These are phyloP conservation scores for Pseudocercospora fijiensis DNA, from an alignment of 2,329 filamentous ascomycete species.

Conservation along the genomic window DNA sequence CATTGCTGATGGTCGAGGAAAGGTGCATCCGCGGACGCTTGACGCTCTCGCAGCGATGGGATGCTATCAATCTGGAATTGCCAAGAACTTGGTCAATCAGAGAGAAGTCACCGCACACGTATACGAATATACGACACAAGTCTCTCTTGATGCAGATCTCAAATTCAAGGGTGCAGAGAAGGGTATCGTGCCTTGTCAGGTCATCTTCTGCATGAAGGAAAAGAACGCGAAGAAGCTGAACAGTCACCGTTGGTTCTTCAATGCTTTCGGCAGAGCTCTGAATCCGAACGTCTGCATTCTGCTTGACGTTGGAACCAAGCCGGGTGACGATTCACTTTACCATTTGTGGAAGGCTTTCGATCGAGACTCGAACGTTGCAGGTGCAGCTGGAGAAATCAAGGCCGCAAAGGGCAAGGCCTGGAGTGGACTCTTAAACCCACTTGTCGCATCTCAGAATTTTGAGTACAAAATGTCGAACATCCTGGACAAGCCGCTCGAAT, in stretches of 20 bases:
- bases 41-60: conserved; percentile 96
- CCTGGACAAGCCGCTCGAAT: conserved; percentile 93
- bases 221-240: conserved; percentile 98
- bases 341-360: conserved; percentile 99
- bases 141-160: conserved; percentile 89
- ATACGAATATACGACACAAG: conserved; percentile 98
- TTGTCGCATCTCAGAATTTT: conserved; percentile 97
- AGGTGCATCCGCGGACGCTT: conserved; percentile 88
- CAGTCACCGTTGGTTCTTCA: conserved; percentile 99
- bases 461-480: conserved; percentile 99
- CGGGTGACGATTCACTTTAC: conserved; percentile 86
- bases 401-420: conserved; percentile 89
- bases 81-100: conserved; percentile 97
- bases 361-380: conserved; percentile 93
- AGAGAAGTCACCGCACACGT: conserved; percentile 94
- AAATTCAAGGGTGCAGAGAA: conserved; percentile 99
- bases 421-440: conserved; percentile 80
- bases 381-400: conserved; percentile 95
- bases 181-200: conserved; percentile 95
- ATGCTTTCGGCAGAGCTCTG: conserved; percentile 87
- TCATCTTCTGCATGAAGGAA: conserved; percentile 98
- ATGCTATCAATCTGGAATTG: conserved; percentile 96
- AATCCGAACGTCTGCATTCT: conserved; percentile 97
- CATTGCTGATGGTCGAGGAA: conserved; percentile 89
- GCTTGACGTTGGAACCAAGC: conserved; percentile 92